Conservation (phyloP, 192 early-diverging fungal species). For the Entomortierella lignicola region DNA sequence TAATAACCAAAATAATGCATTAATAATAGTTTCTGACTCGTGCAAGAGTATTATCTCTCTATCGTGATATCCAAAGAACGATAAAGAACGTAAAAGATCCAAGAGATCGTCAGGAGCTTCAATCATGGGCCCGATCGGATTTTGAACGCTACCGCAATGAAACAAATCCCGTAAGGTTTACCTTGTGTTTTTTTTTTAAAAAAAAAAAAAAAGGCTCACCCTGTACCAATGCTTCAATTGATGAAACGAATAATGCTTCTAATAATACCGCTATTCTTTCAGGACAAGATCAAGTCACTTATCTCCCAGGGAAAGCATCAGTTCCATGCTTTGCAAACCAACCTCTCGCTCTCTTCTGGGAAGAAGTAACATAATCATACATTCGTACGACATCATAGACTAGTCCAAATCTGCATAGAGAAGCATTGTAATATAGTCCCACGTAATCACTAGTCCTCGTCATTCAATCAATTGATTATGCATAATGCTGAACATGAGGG, state of each 20-base stretch:
- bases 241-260: too few relatives aligned
- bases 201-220: too few relatives aligned
- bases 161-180: constrained; percentile 31
- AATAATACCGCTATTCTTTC: neutral
- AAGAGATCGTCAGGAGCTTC: constrained; percentile 37
- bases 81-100: constrained; percentile 41
- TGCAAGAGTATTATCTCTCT: constrained; percentile 40
- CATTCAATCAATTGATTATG: neutral
- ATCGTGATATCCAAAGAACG: constrained; percentile 44
- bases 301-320: constrained; percentile 54
- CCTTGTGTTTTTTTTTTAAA: neutral
- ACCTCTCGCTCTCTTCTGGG: constrained; percentile 31
- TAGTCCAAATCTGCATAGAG: neutral
- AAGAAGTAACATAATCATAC: constrained; percentile 11
- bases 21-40: constrained; percentile 48
- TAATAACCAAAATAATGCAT: too few relatives aligned
- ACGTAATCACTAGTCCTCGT: neutral
- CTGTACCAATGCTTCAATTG: too few relatives aligned
- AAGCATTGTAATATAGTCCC: neutral
- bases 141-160: constrained; percentile 51
- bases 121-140: constrained; percentile 46
- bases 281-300: constrained; percentile 52
- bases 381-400: neutral
- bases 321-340: constrained; percentile 45
- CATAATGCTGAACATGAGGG: neutral